These are phyloP conservation scores for Iris macrosiphon DNA, from an alignment of 106 monocot species.

Conservation along the genomic window DNA sequence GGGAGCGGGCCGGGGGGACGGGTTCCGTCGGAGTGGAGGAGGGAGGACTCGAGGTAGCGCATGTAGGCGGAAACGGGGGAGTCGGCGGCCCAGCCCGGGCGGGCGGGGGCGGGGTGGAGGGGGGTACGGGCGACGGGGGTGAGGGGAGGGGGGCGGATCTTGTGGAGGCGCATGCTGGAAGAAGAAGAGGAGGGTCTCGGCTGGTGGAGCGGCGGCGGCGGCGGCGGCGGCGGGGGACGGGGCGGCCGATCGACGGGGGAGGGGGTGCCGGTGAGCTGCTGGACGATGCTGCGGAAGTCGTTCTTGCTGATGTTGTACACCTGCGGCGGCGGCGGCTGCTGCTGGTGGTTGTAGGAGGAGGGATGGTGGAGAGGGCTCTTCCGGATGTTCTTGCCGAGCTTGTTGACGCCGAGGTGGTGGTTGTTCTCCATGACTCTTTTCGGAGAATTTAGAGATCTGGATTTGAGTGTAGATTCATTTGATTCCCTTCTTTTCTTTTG, in stretches of 20 bases:
- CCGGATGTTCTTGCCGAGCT: constrained; percentile 28
- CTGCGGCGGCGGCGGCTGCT: constrained; percentile 31
- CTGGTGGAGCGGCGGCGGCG: constrained; percentile 26
- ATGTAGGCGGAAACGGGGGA: constrained; percentile 70
- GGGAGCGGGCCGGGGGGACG: constrained; percentile 10
- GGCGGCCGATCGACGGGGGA: constrained; percentile 16
- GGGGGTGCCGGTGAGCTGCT: constrained; percentile 79
- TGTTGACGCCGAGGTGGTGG: constrained; percentile 37
- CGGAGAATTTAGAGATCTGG: no score
- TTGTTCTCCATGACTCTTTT: no score
- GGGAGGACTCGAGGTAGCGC: constrained; percentile 68
- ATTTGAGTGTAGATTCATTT: no score
- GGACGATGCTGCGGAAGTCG: constrained; percentile 44
- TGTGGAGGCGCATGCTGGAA: constrained; percentile 54
- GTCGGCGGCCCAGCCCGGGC: constrained; percentile 21
- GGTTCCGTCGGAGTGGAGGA: constrained; percentile 24
- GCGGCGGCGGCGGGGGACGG: constrained; percentile 6
- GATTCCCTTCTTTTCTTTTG: no score
- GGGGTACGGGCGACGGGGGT: constrained; percentile 32
- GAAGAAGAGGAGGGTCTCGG: no score
- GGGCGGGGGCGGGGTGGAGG: no score
- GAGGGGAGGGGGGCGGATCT: constrained; percentile 69
- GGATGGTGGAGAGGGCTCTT: constrained; percentile 35
- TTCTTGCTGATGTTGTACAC: constrained; percentile 78
- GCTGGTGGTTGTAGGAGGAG: background rate